These are phyloP conservation scores for Stemphylium vesicarium DNA, from an alignment of 2,329 filamentous ascomycete species.

Conservation along the genomic window DNA sequence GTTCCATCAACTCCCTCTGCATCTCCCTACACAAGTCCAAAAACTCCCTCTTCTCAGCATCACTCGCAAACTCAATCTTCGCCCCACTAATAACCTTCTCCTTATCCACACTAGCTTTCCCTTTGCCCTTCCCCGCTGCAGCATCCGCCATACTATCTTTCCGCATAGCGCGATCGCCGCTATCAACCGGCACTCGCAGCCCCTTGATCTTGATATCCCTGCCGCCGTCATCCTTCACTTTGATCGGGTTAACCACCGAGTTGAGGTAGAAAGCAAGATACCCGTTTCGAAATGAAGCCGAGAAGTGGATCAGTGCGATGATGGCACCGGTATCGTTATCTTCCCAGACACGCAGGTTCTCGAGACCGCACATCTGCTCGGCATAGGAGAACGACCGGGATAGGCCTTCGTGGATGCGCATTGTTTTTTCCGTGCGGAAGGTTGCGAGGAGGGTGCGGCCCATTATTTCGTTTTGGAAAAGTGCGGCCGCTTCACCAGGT, in stretches of 20 bases:
- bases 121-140: slow-evolving; percentile 17
- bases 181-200: slow-evolving; percentile 45
- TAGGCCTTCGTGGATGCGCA: slow-evolving; percentile 54
- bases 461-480: slow-evolving; percentile 56
- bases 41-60: slow-evolving; percentile 51
- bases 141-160: slow-evolving; percentile 29
- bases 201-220: slow-evolving; percentile 53
- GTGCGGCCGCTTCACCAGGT: slow-evolving; percentile 36
- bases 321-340: slow-evolving; percentile 52
- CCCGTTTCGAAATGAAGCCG: slow-evolving; percentile 51
- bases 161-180: slow-evolving; percentile 17
- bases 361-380: slow-evolving; percentile 57
- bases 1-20: slow-evolving; percentile 46
- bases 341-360: slow-evolving; percentile 56
- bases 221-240: slow-evolving; percentile 50
- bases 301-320: slow-evolving; percentile 54
- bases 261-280: slow-evolving; percentile 57
- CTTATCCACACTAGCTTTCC: slow-evolving; percentile 32
- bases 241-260: slow-evolving; percentile 44
- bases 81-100: slow-evolving; percentile 52
- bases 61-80: slow-evolving; percentile 53
- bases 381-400: slow-evolving; percentile 52
- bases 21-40: slow-evolving; percentile 47
- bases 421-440: slow-evolving; percentile 53
- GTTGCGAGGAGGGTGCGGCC: slow-evolving; percentile 52